Conservation (phyloP, 495 filamentous ascomycete species). For the Penicillium atrosanguineum region DNA sequence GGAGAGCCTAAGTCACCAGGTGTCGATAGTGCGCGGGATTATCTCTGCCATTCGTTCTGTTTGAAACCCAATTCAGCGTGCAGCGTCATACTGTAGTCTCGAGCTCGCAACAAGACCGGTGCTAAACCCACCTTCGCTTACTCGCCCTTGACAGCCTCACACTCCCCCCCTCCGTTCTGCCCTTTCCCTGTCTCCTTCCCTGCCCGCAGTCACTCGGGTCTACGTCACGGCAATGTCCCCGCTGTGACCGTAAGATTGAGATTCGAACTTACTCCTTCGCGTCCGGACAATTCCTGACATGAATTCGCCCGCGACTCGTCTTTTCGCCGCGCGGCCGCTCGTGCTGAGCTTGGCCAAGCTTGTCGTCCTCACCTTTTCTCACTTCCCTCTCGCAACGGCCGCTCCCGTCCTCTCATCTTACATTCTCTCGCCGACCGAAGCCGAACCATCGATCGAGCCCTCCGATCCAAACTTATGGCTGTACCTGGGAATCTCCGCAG, state of each 20-base stretch:
- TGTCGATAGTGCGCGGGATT: slow-evolving; percentile 3
- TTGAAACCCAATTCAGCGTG: not conserved
- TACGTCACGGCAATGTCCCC: not conserved
- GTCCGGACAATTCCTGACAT: slow-evolving; percentile 16
- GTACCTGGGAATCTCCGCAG: slow-evolving; percentile 64
- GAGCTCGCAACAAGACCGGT: not conserved
- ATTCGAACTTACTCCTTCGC: not conserved
- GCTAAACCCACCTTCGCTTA: not conserved
- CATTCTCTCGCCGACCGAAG: slow-evolving; percentile 22
- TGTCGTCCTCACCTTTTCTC: slow-evolving; percentile 41
- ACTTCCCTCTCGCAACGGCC: slow-evolving; percentile 44
- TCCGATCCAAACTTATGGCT: slow-evolving; percentile 64
- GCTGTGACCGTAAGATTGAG: not conserved
- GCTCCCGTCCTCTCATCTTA: slow-evolving; percentile 32
- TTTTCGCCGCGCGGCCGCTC: slow-evolving; percentile 41
- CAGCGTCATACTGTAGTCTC: too few species aligned
- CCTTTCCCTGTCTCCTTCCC: not conserved
- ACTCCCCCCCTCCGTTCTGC: not conserved
- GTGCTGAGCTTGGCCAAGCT: slow-evolving; percentile 49
- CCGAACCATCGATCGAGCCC: slow-evolving; percentile 35
- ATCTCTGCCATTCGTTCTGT: not conserved
- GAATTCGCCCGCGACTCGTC: slow-evolving; percentile 30
- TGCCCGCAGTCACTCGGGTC: not conserved
- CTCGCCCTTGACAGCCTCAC: not conserved
- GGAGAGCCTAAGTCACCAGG: slow-evolving; percentile 1